phyloP scores from a whole-genome alignment of 2,329 filamentous ascomycete genomes.

The Penicillium brevicompactum region DNA sequence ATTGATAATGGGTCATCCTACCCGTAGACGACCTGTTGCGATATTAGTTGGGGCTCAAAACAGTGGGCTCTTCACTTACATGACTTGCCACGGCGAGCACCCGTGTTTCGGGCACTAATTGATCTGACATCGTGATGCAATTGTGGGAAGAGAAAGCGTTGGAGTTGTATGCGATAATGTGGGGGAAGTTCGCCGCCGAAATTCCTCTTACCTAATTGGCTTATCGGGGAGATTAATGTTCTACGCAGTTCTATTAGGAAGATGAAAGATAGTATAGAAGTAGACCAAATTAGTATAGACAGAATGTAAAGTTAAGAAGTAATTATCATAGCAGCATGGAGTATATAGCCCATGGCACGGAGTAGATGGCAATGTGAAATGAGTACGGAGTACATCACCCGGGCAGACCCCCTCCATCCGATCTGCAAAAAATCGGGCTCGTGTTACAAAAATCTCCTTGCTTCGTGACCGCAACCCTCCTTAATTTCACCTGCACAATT shows the following conservation, averaged over 20 bases:
- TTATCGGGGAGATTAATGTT: background rate
- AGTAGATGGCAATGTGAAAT: no score
- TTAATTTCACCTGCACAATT: background rate
- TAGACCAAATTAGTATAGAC: background rate
- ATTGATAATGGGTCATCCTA: slow-evolving; percentile 17
- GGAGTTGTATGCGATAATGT: slow-evolving; percentile 3
- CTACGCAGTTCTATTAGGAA: background rate
- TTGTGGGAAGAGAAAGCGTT: slow-evolving; percentile 6
- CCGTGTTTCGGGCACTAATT: slow-evolving; percentile 60
- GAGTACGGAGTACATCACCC: no score
- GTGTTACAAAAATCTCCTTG: background rate
- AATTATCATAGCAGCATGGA: no score
- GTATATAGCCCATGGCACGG: no score
- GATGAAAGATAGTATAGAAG: background rate
- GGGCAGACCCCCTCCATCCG: no score
- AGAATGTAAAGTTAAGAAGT: no score
- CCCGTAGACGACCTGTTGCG: slow-evolving; percentile 38
- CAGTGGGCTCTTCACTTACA: slow-evolving; percentile 61
- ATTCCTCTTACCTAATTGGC: slow-evolving; percentile 25
- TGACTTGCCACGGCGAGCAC: slow-evolving; percentile 92
- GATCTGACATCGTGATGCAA: slow-evolving; percentile 36
- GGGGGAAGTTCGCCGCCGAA: slow-evolving; percentile 11
- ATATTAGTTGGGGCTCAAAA: slow-evolving; percentile 12
- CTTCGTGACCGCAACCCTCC: background rate
- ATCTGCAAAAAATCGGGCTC: background rate